Conservation (phyloP, 371 early-diverging fungal species). For the Mucor indicus region DNA sequence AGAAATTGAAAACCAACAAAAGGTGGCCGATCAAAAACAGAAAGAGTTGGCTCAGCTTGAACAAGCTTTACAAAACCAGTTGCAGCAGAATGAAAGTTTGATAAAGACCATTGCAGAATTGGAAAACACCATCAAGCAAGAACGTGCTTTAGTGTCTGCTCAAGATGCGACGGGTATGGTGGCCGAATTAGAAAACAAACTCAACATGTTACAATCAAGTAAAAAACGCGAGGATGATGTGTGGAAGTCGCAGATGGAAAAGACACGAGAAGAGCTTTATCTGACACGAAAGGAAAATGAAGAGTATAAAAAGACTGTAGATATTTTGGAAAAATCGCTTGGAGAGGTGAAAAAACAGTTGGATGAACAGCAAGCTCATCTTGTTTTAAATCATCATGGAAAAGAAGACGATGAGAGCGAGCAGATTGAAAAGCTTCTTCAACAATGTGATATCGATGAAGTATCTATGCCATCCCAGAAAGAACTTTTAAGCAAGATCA, state of each 20-base stretch:
- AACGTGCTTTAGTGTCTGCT: constrained; percentile 17
- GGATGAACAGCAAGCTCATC: background rate
- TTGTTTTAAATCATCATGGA: too few relatives aligned
- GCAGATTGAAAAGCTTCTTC: background rate
- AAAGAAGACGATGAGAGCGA: background rate
- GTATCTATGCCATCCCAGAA: constrained; percentile 7
- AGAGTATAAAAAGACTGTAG: constrained; percentile 1
- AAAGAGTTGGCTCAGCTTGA: constrained; percentile 7
- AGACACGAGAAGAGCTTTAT: constrained; percentile 1
- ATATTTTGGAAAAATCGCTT: constrained; percentile 4
- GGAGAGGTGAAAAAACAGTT: constrained; percentile 2
- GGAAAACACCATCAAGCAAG: constrained; percentile 13
- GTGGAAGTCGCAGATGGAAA: constrained; percentile 13
- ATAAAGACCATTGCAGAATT: constrained; percentile 15
- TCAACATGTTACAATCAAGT: constrained; percentile 9
- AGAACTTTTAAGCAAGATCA: constrained; percentile 21
- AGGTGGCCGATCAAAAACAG: constrained; percentile 2
- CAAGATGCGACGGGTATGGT: constrained; percentile 29
- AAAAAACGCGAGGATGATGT: constrained; percentile 13
- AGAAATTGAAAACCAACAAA: constrained; percentile 10
- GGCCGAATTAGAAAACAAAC: constrained; percentile 19
- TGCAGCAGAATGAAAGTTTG: constrained; percentile 8
- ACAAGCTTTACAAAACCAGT: background rate
- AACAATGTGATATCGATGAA: background rate
- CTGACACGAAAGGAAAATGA: constrained; percentile 7